Evolutionary conservation across 2,329 filamentous ascomycete genomes (phyloP).

Genomic region (Aspergillus awamori): DNA sequence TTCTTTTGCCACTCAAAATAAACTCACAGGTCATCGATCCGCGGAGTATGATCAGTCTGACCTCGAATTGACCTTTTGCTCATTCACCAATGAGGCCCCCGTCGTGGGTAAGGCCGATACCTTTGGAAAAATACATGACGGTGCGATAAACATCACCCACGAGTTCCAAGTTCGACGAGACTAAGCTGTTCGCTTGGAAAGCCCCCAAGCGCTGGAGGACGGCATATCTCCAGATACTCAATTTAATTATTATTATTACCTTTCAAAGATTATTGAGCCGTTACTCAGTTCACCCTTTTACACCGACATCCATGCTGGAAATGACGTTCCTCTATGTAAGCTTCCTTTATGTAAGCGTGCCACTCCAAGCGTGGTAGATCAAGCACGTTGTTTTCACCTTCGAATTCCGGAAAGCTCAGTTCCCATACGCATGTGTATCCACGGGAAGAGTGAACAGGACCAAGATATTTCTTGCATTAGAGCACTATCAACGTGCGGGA

Average conservation of each 20-base stretch:
- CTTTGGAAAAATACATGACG: neutral
- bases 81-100: neutral
- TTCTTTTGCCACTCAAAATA: neutral
- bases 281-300: neutral
- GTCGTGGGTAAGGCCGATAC: neutral
- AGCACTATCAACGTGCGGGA: neutral
- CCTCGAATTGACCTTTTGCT: neutral
- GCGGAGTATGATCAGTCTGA: neutral
- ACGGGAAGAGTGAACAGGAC: neutral
- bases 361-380: too few relatives aligned
- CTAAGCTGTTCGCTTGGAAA: neutral
- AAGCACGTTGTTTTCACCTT: too few relatives aligned
- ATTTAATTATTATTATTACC: neutral
- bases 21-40: neutral
- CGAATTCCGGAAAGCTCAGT: too few relatives aligned
- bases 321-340: neutral
- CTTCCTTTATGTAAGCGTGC: too few relatives aligned
- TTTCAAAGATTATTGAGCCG: neutral
- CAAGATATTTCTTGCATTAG: neutral
- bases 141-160: neutral
- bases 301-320: neutral
- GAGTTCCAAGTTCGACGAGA: neutral
- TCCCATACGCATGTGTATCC: neutral
- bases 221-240: too few relatives aligned
- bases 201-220: too few relatives aligned